Base-by-base conservation (phyloP, 225 moss, liverwort and hornwort genomes). In the Lunularia cruciata region DNA sequence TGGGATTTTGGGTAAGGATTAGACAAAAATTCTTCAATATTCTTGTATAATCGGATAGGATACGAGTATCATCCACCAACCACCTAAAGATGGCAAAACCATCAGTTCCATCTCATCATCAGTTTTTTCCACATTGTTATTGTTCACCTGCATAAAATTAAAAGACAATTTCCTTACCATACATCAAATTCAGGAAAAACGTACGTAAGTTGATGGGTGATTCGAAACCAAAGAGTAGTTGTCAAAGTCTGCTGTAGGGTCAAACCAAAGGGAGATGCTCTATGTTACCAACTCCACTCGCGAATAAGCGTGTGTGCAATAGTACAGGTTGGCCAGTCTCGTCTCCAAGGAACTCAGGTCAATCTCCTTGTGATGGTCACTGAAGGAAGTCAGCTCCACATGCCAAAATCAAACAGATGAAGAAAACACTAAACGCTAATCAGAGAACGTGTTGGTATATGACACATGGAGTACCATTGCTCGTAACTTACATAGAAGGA, bases 181-280 rank as follows among this genome's bases (percentile, higher is more conserved):
- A 7, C 43, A 15, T n/a, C n/a, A n/a, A 43, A 43, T 43, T 43
- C 12, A 7, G 43, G 15, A 15, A 7, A 43, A 7, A 43, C 49
- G 8, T 51, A 51, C 49, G 19, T 22, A 19, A 51, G 8, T 5
- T n/a, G 52, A n/a, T 25, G 19, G n/a, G 0, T n/a, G 52, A 6
- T 87, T 84, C 86, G 84, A 84, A 70, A 87, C 71, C 67, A 84
- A 57, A 53, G 77, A 79, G 77, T 84, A 87, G 6, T 65, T 65
- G 57, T 87, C 84, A 46, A 82, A 84, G 26, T 79, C 72, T 33
- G 55, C 20, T 36, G 77, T 51, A 8, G 82, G 85, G 68, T 85
- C 79, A 54, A 82, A 85, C 85, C 85, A 83, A 0, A 82, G 73
- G 4, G 46, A 6, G 22, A 76, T 85, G 76, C 72, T 83, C 85